These are phyloP conservation scores for Lactuca sativa DNA, from an alignment of 129 eudicot species.

Conservation along the genomic window DNA sequence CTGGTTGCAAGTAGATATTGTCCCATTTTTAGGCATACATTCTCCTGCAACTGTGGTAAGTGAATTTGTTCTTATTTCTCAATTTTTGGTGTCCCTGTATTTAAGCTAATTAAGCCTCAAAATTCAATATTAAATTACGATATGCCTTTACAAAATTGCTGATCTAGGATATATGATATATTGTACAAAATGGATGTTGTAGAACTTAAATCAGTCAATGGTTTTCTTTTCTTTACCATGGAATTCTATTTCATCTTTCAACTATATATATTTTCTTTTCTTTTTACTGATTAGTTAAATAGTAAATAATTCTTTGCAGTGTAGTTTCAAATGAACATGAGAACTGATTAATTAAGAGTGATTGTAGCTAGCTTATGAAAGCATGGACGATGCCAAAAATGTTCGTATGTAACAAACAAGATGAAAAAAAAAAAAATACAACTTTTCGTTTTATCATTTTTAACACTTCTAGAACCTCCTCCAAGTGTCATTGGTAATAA, in stretches of 20 bases:
- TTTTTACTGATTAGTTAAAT: not conserved
- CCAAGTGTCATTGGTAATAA: too few relatives aligned
- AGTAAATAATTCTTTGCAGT: too few relatives aligned
- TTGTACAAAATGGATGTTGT: slow-evolving; percentile 58
- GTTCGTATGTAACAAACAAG: too few relatives aligned
- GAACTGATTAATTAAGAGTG: too few relatives aligned
- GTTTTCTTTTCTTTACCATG: slow-evolving; percentile 1
- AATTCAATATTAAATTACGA: slow-evolving; percentile 26
- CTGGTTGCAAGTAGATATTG: slow-evolving; percentile 98
- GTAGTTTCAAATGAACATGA: too few relatives aligned
- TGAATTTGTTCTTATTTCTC: slow-evolving; percentile 84
- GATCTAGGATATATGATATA: slow-evolving; percentile 37
- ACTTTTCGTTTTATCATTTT: too few relatives aligned
- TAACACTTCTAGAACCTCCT: too few relatives aligned
- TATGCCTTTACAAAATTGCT: slow-evolving; percentile 21
- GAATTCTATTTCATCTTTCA: slow-evolving; percentile 20
- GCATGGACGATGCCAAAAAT: too few relatives aligned
- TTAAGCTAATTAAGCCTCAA: slow-evolving; percentile 46
- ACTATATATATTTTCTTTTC: not conserved
- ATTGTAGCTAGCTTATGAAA: too few relatives aligned
- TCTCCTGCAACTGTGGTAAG: slow-evolving; percentile 85
- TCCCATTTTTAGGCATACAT: slow-evolving; percentile 84
- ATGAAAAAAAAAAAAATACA: too few relatives aligned
- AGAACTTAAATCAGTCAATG: slow-evolving; percentile 34
- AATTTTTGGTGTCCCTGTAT: slow-evolving; percentile 83